A percentile compares a stretch with the other conserved stretches of the same genome.
These are phyloP conservation scores for Aspergillus ustus DNA, from an alignment of 2,329 filamentous ascomycete species.

Conservation along the genomic window DNA sequence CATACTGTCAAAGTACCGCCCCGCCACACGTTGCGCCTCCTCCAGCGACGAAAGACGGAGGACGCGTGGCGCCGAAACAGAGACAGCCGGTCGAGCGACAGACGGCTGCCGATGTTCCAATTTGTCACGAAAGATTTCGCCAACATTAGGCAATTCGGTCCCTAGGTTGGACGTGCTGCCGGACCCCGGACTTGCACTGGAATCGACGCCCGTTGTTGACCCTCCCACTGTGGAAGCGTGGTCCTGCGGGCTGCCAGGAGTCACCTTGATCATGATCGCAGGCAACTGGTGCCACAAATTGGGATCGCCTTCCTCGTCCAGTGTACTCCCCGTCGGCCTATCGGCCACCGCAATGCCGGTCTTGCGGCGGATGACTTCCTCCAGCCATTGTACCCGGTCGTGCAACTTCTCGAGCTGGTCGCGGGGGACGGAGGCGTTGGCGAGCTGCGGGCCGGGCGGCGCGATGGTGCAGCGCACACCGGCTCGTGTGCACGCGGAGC, in stretches of 20 bases:
- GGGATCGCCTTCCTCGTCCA: conserved; percentile 39
- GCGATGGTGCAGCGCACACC: conserved; percentile 47
- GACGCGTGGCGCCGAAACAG: conserved; percentile 37
- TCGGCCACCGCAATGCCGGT: conserved; percentile 41
- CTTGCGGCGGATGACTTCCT: conserved; percentile 41
- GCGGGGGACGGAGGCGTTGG: conserved; percentile 42
- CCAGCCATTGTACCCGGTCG: conserved; percentile 45
- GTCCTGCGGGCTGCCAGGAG: conserved; percentile 30
- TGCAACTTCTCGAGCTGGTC: conserved; percentile 46
- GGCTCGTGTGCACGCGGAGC: conserved; percentile 44
- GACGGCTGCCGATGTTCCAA: conserved; percentile 43
- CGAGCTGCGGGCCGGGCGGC: conserved; percentile 43
- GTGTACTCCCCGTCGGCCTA: conserved; percentile 36
- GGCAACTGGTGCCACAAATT: conserved; percentile 48
- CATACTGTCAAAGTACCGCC: conserved; percentile 44
- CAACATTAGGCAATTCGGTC: conserved; percentile 42
- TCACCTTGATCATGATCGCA: conserved; percentile 41
- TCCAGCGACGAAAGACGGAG: conserved; percentile 40
- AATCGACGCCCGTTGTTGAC: conserved; percentile 11
- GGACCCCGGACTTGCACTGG: conserved; percentile 16
- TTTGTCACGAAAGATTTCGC: conserved; percentile 46
- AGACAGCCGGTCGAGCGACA: conserved; percentile 36
- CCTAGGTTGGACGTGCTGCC: conserved; percentile 29
- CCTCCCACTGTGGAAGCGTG: conserved; percentile 24
- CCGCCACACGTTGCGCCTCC: conserved; percentile 39